Conservation (phyloP, 1,284 basidiomycete genomes). For the Coniophora puteana region DNA sequence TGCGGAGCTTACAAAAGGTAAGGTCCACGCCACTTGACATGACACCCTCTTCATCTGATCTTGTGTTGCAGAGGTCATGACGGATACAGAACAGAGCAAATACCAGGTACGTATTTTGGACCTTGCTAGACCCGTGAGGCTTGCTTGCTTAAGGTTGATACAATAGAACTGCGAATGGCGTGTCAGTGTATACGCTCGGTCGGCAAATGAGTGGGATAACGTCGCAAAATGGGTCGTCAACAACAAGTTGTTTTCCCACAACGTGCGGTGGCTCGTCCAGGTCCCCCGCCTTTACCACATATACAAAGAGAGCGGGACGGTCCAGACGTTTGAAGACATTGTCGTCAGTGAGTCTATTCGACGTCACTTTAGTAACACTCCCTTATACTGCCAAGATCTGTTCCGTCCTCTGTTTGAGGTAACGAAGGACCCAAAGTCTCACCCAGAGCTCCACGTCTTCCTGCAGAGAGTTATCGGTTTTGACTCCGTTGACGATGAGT, state of each 20-base stretch:
- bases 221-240: slow-evolving; percentile 95
- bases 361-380: slow-evolving; percentile 3
- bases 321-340: slow-evolving; percentile 90
- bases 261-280: slow-evolving; percentile 98
- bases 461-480: slow-evolving; percentile 95
- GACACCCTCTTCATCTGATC: slow-evolving; percentile 1
- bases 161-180: slow-evolving; percentile 92
- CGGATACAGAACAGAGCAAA: slow-evolving; percentile 95
- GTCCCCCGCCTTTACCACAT: slow-evolving; percentile 95
- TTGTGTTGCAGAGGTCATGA: slow-evolving; percentile 78
- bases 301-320: slow-evolving; percentile 87
- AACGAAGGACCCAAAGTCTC: slow-evolving; percentile 84
- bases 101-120: slow-evolving; percentile 67
- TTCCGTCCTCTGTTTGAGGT: slow-evolving; percentile 96
- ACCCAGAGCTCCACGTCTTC: slow-evolving; percentile 95
- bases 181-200: slow-evolving; percentile 90
- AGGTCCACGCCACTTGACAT: slow-evolving; percentile 14
- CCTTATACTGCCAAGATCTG: too few relatives aligned
- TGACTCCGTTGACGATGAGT: slow-evolving; percentile 98
- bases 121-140: neutral
- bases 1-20: slow-evolving; percentile 91
- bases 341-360: slow-evolving; percentile 68
- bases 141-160: neutral
- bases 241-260: slow-evolving; percentile 93
- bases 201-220: slow-evolving; percentile 92